phyloP scores from a whole-genome alignment of 1,284 basidiomycete genomes.

The Trichosporon sp. region DNA sequence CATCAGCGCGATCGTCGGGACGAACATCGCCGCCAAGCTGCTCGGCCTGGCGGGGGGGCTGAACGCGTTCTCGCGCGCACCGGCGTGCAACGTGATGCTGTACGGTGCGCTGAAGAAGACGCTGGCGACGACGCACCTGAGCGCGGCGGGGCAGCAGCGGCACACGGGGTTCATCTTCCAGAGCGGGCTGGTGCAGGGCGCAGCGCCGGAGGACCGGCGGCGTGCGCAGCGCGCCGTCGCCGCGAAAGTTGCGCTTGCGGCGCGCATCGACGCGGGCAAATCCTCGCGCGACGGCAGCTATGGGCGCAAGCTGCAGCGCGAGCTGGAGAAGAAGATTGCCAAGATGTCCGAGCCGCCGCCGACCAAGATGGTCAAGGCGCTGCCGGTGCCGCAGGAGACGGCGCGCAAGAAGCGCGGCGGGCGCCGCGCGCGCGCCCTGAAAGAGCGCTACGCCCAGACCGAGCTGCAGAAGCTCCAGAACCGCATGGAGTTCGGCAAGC shows the following conservation, averaged over 20 bases:
- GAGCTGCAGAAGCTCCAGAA: conserved; percentile 96
- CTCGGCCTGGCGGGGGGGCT: conserved; percentile 96
- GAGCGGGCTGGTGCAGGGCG: conserved; percentile 75
- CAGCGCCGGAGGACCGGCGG: conserved; percentile 84
- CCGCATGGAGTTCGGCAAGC: conserved; percentile 91
- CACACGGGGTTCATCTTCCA: conserved; percentile 97
- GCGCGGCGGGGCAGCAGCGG: conserved; percentile 63
- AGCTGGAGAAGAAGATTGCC: conserved; percentile 87
- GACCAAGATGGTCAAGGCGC: conserved; percentile 84
- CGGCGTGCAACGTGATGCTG: conserved; percentile 90
- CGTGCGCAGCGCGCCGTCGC: conserved; percentile 90
- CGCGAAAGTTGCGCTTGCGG: conserved; percentile 84
- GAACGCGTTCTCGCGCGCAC: conserved; percentile 85
- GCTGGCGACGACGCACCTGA: conserved; percentile 71
- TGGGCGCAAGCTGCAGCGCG: conserved; percentile 72
- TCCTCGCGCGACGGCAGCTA: conserved; percentile 74
- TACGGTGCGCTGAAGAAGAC: conserved; percentile 88
- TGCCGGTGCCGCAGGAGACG: conserved; percentile 94
- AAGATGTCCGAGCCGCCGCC: conserved; percentile 91
- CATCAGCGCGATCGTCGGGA: conserved; percentile 94
- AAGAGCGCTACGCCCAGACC: conserved; percentile 94
- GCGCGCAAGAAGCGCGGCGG: conserved; percentile 94
- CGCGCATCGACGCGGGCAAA: conserved; percentile 85
- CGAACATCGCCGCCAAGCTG: conserved; percentile 94
- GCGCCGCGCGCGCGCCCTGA: conserved; percentile 91